Evolutionary conservation across 495 filamentous ascomycete species (phyloP).

Genomic region (Penicillium odoratum): DNA sequence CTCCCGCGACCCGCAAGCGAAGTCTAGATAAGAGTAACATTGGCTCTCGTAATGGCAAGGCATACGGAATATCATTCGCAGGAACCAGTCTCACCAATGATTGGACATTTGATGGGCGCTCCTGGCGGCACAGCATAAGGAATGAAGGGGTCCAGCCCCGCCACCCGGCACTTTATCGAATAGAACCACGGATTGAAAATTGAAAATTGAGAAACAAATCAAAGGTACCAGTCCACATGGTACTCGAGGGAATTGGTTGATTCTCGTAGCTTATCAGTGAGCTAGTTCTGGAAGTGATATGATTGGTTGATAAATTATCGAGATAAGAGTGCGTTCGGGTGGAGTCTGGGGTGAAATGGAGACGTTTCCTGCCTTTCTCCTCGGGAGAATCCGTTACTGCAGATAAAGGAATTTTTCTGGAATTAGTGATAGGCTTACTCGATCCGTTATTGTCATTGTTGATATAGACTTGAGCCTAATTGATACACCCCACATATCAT

Average conservation of each 20-base stretch:
- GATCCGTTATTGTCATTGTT: slow-evolving; percentile 14
- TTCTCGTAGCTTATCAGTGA: slow-evolving; percentile 4
- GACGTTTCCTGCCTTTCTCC: not conserved
- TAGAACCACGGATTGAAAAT: not conserved
- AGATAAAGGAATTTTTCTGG: not conserved
- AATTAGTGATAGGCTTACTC: slow-evolving; percentile 9
- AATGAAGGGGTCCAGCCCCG: slow-evolving; percentile 6
- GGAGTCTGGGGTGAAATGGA: slow-evolving; percentile 9
- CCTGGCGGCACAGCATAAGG: not conserved
- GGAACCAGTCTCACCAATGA: not conserved
- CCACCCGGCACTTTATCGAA: not conserved
- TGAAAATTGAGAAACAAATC: not conserved
- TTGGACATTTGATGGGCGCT: slow-evolving; percentile 1
- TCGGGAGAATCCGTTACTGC: not conserved
- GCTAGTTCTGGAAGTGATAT: not conserved
- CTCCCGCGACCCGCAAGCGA: slow-evolving; percentile 10
- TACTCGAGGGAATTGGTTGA: not conserved
- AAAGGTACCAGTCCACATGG: not conserved
- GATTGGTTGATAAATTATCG: slow-evolving; percentile 5
- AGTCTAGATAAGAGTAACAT: slow-evolving; percentile 18
- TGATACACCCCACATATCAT: not conserved
- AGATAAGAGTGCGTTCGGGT: slow-evolving; percentile 11
- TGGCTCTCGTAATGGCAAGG: slow-evolving; percentile 19
- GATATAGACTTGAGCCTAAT: not conserved
- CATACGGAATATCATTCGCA: not conserved